Percentiles rank a stretch among this genome's conserved stretches.
These are phyloP conservation scores for Vitis amurensis DNA, from an alignment of 164 flowering plant species.

Conservation along the genomic window DNA sequence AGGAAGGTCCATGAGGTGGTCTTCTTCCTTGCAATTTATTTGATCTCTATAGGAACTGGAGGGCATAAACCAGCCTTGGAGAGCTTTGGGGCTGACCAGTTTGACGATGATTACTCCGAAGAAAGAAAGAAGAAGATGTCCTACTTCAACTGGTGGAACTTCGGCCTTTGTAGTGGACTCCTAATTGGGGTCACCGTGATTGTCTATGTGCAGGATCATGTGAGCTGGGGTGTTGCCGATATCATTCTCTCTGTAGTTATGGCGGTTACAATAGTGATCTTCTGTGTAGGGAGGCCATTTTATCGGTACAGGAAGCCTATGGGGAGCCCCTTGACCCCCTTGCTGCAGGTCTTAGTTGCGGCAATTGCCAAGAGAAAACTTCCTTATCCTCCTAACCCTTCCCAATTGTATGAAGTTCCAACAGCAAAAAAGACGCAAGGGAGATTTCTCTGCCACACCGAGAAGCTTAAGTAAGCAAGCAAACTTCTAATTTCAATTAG, in stretches of 20 bases:
- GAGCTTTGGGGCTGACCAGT: conserved; percentile 98
- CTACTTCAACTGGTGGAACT: conserved; percentile 95
- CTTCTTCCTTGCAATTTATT: conserved; percentile 75
- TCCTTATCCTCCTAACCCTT: conserved; percentile 51
- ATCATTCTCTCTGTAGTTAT: conserved; percentile 53
- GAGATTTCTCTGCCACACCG: conserved; percentile 66
- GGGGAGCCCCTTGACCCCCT: conserved; percentile 86
- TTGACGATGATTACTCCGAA: conserved; percentile 65
- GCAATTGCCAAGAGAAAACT: conserved; percentile 70
- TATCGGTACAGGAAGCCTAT: conserved; percentile 60
- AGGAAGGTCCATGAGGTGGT: conserved; percentile 54
- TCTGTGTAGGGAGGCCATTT: conserved; percentile 55
- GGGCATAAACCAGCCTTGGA: conserved; percentile 90
- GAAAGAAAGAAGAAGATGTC: conserved; percentile 87
- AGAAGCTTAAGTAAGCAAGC: conserved; percentile 58
- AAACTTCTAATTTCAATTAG: background rate
- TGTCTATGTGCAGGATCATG: conserved; percentile 76
- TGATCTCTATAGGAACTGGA: conserved; percentile 86
- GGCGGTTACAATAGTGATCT: conserved; percentile 51
- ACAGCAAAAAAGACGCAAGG: conserved; percentile 28
- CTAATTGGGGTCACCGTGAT: conserved; percentile 74
- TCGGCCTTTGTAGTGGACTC: conserved; percentile 68
- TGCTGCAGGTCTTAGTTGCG: conserved; percentile 79
- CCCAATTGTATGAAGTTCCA: conserved; percentile 53
- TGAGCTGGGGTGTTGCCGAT: conserved; percentile 76